Conservation (phyloP, 1,139 yeast genomes). For the Wickerhamomyces sp. region DNA sequence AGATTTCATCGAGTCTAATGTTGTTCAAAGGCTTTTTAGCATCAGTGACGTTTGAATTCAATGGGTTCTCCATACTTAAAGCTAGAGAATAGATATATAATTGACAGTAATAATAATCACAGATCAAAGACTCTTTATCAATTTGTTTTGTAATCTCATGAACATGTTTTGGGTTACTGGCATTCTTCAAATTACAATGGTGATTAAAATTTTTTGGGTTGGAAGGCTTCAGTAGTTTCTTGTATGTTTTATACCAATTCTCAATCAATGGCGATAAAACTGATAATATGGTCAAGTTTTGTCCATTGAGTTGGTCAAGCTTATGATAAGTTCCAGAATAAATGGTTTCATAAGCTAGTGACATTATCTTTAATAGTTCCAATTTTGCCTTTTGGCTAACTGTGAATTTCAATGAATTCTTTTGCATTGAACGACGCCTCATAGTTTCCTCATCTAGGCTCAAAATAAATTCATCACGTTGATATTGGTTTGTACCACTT, state of each 20-base stretch:
- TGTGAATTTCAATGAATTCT: constrained; percentile 42
- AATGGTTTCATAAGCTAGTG: constrained; percentile 79
- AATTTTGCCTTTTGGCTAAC: constrained; percentile 71
- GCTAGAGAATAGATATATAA: constrained; percentile 82
- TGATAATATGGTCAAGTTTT: constrained; percentile 66
- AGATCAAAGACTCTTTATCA: constrained; percentile 67
- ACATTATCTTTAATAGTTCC: constrained; percentile 72
- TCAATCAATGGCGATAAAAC: constrained; percentile 73
- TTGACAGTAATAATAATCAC: constrained; percentile 82
- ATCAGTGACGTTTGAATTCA: constrained; percentile 22
- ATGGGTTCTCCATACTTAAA: constrained; percentile 43
- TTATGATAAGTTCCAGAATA: constrained; percentile 55
- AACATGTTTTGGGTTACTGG: constrained; percentile 28
- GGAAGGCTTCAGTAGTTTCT: constrained; percentile 48
- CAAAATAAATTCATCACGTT: constrained; percentile 26
- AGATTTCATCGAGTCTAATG: constrained; percentile 62
- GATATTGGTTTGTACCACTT: constrained; percentile 16
- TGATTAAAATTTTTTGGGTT: constrained; percentile 27
- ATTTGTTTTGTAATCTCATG: constrained; percentile 39
- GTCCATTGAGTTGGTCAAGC: constrained; percentile 46
- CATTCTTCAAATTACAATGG: constrained; percentile 24
- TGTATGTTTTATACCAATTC: constrained; percentile 70
- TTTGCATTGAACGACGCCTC: constrained; percentile 21
- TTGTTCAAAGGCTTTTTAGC: constrained; percentile 23
- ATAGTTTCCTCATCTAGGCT: constrained; percentile 28